A percentile compares a stretch with the other conserved stretches of the same genome.
These are phyloP conservation scores for Aspergillus latus DNA, from an alignment of 2,329 filamentous ascomycete species.

Conservation along the genomic window DNA sequence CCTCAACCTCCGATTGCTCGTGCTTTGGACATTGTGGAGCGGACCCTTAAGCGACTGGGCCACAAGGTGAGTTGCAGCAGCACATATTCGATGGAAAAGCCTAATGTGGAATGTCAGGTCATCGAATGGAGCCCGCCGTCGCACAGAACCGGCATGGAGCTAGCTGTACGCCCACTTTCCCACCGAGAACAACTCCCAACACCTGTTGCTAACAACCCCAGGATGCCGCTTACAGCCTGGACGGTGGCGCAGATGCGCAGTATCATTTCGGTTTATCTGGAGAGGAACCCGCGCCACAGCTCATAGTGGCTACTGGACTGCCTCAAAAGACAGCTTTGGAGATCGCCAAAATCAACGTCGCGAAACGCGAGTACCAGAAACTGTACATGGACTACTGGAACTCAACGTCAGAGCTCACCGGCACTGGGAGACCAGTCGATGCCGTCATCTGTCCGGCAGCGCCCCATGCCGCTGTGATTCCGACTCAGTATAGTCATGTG, in stretches of 20 bases:
- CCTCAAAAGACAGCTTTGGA: slow-evolving; percentile 43
- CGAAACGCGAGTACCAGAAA: slow-evolving; percentile 57
- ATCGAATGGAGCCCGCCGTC: slow-evolving; percentile 60
- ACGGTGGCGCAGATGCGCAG: slow-evolving; percentile 55
- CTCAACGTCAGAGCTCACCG: slow-evolving; percentile 51
- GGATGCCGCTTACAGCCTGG: slow-evolving; percentile 32
- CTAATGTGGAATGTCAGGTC: slow-evolving; percentile 33
- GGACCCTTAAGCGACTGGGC: slow-evolving; percentile 52
- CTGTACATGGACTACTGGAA: slow-evolving; percentile 67
- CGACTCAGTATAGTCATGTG: slow-evolving; percentile 47
- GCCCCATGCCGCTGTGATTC: slow-evolving; percentile 44
- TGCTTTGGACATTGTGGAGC: slow-evolving; percentile 53
- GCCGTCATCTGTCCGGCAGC: slow-evolving; percentile 46
- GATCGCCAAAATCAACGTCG: slow-evolving; percentile 52
- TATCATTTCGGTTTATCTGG: slow-evolving; percentile 55
- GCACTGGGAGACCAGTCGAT: slow-evolving; percentile 56
- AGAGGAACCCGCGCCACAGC: slow-evolving; percentile 51
- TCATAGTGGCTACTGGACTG: slow-evolving; percentile 34
- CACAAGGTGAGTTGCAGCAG: slow-evolving; percentile 43
- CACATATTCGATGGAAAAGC: background rate
- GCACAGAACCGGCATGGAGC: slow-evolving; percentile 42
- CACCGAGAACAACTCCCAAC: too few species aligned
- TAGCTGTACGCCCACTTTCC: slow-evolving; percentile 38
- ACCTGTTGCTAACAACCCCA: slow-evolving; percentile 20
- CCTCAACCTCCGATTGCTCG: slow-evolving; percentile 60